Percentiles rank a stretch among this genome's conserved stretches.
Conservation (phyloP, 306 rosid genomes). For the Dalbergia cultrata region DNA sequence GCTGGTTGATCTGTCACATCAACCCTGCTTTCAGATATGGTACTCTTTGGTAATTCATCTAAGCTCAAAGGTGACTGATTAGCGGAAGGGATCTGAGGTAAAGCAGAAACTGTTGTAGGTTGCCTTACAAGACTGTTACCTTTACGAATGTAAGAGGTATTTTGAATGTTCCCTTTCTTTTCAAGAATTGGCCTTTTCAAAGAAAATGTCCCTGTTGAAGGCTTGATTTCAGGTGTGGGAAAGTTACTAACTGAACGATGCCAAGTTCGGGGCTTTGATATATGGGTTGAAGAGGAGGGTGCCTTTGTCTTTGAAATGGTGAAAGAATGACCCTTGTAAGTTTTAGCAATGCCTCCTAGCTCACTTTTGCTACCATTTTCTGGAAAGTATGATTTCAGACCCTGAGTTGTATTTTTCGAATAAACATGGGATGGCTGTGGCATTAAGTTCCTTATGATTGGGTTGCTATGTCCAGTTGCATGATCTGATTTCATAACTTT, state of each 20-base stretch:
- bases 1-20: constrained; percentile 50
- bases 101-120: constrained; percentile 62
- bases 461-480: constrained; percentile 48
- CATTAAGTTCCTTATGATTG: constrained; percentile 49
- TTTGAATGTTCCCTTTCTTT: constrained; percentile 59
- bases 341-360: constrained; percentile 50
- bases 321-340: constrained; percentile 43
- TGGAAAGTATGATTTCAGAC: constrained; percentile 37
- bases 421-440: constrained; percentile 55
- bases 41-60: constrained; percentile 56
- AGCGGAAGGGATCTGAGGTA: constrained; percentile 53
- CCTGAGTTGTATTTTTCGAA: constrained; percentile 55
- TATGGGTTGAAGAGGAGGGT: constrained; percentile 58
- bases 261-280: constrained; percentile 76
- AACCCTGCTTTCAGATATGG: constrained; percentile 56
- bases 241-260: constrained; percentile 63
- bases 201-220: constrained; percentile 53
- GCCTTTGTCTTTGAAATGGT: constrained; percentile 50
- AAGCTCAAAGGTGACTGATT: constrained; percentile 54
- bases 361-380: constrained; percentile 61
- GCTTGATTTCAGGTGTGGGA: constrained; percentile 47
- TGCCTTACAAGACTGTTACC: constrained; percentile 93
- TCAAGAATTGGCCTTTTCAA: constrained; percentile 60
- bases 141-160: constrained; percentile 87
- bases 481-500: constrained; percentile 46